Evolutionary conservation across 805 yeast genomes (phyloP).

Genomic region (Peterozyma xylosa): DNA sequence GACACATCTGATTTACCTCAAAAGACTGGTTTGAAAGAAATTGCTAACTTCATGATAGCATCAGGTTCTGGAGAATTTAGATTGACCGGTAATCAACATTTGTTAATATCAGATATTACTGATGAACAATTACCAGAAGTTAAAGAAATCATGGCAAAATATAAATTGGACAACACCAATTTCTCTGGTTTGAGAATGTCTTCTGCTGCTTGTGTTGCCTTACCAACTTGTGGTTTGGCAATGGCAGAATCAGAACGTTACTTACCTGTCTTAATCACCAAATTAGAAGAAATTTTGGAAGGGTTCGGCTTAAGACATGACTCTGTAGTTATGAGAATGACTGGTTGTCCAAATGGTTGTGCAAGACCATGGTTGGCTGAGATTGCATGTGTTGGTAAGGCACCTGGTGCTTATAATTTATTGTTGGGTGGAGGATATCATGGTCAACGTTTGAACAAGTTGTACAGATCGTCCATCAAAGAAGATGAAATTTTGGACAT

Average conservation of each 20-base stretch:
- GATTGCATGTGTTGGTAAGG: slow-evolving; percentile 92
- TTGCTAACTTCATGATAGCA: slow-evolving; percentile 63
- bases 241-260: slow-evolving; percentile 98
- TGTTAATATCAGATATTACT: slow-evolving; percentile 63
- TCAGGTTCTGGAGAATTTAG: slow-evolving; percentile 77
- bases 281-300: slow-evolving; percentile 81
- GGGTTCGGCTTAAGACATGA: slow-evolving; percentile 92
- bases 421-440: slow-evolving; percentile 94
- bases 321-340: slow-evolving; percentile 94
- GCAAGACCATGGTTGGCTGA: slow-evolving; percentile 98
- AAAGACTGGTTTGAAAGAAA: slow-evolving; percentile 73
- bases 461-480: slow-evolving; percentile 78
- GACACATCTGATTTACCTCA: slow-evolving; percentile 87
- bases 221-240: slow-evolving; percentile 98
- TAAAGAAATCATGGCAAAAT: slow-evolving; percentile 58
- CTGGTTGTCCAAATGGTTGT: slow-evolving; percentile 98
- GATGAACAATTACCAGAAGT: slow-evolving; percentile 60
- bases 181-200: slow-evolving; percentile 82
- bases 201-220: slow-evolving; percentile 95
- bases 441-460: slow-evolving; percentile 88
- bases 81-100: slow-evolving; percentile 93
- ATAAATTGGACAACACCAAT: slow-evolving; percentile 76
- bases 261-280: slow-evolving; percentile 73
- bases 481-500: slow-evolving; percentile 80
- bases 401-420: slow-evolving; percentile 86